A percentile compares a stretch with the other conserved stretches of the same genome.
Conservation (phyloP, 2,329 filamentous ascomycete genomes). For the Diaporthe ampelina region DNA sequence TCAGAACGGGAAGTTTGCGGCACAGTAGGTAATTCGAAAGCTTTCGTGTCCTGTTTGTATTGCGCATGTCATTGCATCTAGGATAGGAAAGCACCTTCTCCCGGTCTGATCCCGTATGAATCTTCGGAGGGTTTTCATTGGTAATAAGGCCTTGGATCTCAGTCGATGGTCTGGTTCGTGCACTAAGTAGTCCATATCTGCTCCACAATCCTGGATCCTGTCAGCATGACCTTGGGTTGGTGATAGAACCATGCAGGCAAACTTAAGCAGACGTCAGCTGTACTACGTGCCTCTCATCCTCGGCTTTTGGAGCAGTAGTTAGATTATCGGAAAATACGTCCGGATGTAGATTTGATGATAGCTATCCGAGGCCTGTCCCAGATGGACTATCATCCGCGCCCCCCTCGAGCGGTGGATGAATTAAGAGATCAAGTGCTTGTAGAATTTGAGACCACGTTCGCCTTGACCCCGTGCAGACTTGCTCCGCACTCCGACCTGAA, state of each 20-base stretch:
- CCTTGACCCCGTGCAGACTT: constrained; percentile 34
- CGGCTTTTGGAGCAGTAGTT: not conserved
- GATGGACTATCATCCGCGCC: not conserved
- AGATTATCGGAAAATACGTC: not conserved
- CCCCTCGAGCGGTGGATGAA: not conserved
- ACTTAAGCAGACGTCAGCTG: not conserved
- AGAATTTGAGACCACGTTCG: constrained; percentile 29
- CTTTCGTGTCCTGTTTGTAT: not conserved
- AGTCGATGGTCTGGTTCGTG: not conserved
- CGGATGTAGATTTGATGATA: not conserved
- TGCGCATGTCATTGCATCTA: too few relatives aligned
- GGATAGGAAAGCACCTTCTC: too few relatives aligned
- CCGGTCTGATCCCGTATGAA: not conserved
- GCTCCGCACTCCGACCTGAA: constrained; percentile 39
- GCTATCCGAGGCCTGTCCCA: not conserved
- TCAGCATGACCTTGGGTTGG: not conserved
- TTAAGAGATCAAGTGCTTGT: not conserved
- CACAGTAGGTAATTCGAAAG: not conserved
- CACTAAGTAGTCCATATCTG: not conserved
- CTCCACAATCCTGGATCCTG: not conserved
- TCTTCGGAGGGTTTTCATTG: not conserved
- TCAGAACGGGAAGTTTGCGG: not conserved
- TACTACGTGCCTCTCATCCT: not conserved
- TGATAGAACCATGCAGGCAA: not conserved
- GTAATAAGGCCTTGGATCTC: not conserved